Base-by-base conservation (phyloP, 73 alveolate genomes). In the Paramecium caudatum region DNA sequence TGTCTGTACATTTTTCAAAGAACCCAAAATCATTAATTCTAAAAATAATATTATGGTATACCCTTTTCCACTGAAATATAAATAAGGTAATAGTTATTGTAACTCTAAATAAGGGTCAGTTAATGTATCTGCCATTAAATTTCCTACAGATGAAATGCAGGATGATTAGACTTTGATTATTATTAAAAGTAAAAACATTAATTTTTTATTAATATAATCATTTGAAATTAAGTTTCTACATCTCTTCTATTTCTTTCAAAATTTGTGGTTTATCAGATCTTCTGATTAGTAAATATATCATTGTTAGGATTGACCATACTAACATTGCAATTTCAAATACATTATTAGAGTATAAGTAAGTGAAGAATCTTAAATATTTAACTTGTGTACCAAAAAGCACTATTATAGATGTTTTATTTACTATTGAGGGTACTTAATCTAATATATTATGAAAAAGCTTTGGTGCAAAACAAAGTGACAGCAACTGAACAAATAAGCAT, bases 401-500 rank as follows among this genome's bases (percentile, higher is more conserved):
- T 86, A 86, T 12, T 34, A 19, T 63, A 21, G 2, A 21, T 23
- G 2, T 7, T 21, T 39, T 0, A 6, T 4, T 23, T 83, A 90
- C 92, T 74, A 82, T 91, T 86, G 1, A 95, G 91, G 36, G 93
- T 94, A 5, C 97, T 95, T 33, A 82, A 43, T 46, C 98, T 50
- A 9, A 95, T 90, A 55, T 90, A 96, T 61, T 70, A 27, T 37
- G 91, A 39, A 84, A 96, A 92, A 23, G 95, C 91, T 27, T 91
- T 91, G 8, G 97, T 61, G 23, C 97, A 82, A 91, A 90, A 95
- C 43, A 91, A 93, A n/a, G 95, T 84, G 23, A 96, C 93, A 13
- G 97, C 61, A 45, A 95, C 94, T 30, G 96, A 83, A 91, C 97
- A 90, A 15, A 96, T 63, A 68, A 95, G 91, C 84, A 95, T 85